Percentiles rank a stretch among this genome's conserved stretches.
Evolutionary conservation across 208 protist genomes (phyloP).

Genomic region (Leishmania amazonensis): DNA sequence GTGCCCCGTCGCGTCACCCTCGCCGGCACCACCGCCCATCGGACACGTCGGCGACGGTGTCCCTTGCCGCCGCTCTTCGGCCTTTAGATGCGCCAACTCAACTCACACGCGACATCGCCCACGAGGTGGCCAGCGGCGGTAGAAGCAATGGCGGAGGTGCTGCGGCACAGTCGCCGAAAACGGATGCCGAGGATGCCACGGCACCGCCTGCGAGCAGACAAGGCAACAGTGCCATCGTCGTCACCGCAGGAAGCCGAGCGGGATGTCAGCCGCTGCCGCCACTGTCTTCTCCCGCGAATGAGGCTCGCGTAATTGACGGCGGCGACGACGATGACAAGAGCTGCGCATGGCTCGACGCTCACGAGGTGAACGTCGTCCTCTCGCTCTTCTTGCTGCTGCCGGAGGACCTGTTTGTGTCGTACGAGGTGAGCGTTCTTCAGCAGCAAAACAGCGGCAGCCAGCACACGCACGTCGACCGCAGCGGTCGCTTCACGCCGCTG

Average conservation of each 20-base stretch:
- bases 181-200: neutral
- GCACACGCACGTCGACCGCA: neutral
- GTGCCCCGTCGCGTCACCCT: neutral
- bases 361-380: conserved; percentile 36
- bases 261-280: conserved; percentile 4
- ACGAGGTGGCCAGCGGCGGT: neutral
- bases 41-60: neutral
- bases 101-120: neutral
- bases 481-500: neutral
- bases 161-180: neutral
- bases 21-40: neutral
- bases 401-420: conserved; percentile 77
- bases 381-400: conserved; percentile 67
- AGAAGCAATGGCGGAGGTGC: neutral
- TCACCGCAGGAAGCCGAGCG: neutral
- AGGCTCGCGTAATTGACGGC: neutral
- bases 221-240: neutral
- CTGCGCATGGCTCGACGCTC: conserved; percentile 30
- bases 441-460: conserved; percentile 4
- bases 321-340: neutral
- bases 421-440: conserved; percentile 45
- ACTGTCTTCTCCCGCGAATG: neutral
- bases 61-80: neutral
- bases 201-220: neutral
- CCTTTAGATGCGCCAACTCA: neutral